Evolutionary conservation across 441 rosid genomes (phyloP).

Genomic region (Pelargonium citronellum): DNA sequence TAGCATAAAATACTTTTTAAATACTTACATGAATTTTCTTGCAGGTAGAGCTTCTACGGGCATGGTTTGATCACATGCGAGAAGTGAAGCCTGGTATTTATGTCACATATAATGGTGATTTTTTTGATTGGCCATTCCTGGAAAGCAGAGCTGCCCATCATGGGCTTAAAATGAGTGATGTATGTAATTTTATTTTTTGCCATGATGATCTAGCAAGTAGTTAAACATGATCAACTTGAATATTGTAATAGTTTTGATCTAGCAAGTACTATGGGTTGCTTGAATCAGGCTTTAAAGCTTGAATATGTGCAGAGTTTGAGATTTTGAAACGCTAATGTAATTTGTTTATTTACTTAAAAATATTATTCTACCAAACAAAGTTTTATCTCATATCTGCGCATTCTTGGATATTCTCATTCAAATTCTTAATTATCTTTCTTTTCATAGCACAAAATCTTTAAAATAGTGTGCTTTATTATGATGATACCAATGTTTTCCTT

Average conservation of each 20-base stretch:
- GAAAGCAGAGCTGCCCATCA: conserved; percentile 91
- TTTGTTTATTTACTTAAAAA: no score
- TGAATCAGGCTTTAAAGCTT: background rate
- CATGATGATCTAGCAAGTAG: conserved; percentile 8
- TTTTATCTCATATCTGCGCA: no score
- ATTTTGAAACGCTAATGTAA: background rate
- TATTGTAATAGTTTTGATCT: conserved; percentile 7
- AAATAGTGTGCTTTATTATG: background rate
- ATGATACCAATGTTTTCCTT: conserved; percentile 10
- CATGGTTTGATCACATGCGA: conserved; percentile 95
- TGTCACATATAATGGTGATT: conserved; percentile 96
- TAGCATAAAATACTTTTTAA: conserved; percentile 7
- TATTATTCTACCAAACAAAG: no score
- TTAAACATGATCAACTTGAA: conserved; percentile 6
- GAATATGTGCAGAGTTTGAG: background rate
- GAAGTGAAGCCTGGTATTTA: conserved; percentile 92
- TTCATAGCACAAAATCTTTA: conserved; percentile 4
- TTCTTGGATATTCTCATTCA: background rate
- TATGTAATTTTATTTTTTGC: conserved; percentile 29
- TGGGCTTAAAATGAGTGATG: conserved; percentile 78
- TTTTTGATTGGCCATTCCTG: conserved; percentile 96
- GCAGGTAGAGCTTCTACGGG: conserved; percentile 75
- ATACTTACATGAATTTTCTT: conserved; percentile 24
- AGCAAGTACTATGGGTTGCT: conserved; percentile 1
- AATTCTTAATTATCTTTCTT: background rate